Conservation (phyloP, 176 grass and related monocot species). For the Zizania latifolia region DNA sequence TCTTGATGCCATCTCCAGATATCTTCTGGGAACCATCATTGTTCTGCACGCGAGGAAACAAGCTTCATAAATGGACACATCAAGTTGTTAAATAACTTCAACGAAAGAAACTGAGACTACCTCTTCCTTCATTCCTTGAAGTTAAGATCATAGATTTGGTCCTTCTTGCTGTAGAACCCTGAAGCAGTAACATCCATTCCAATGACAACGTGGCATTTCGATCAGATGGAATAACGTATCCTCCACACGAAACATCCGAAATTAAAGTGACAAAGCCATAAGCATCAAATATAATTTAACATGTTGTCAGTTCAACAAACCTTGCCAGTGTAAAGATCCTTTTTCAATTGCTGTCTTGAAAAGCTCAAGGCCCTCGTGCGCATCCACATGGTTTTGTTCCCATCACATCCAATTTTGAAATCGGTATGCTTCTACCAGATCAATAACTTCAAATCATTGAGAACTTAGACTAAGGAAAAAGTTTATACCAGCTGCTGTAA, state of each 20-base stretch:
- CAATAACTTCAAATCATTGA: background rate
- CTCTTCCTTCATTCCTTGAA: constrained; percentile 99
- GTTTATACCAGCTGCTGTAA: background rate
- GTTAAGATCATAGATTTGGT: constrained; percentile 85
- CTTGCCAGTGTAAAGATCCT: constrained; percentile 91
- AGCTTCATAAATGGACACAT: background rate
- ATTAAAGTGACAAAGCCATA: background rate
- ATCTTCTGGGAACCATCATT: constrained; percentile 97
- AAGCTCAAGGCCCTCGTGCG: constrained; percentile 97
- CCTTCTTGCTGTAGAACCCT: constrained; percentile 80
- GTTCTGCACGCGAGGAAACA: constrained; percentile 40
- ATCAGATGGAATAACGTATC: background rate
- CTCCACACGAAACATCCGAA: background rate
- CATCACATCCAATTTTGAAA: background rate
- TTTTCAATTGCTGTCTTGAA: constrained; percentile 87
- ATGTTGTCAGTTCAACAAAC: constrained; percentile 20
- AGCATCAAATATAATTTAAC: background rate
- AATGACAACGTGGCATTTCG: constrained; percentile 71
- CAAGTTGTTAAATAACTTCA: background rate
- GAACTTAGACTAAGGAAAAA: background rate
- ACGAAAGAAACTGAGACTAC: constrained; percentile 15
- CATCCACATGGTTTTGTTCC: background rate
- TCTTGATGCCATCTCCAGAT: constrained; percentile 86
- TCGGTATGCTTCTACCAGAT: background rate
- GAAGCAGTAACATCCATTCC: constrained; percentile 99